Evolutionary conservation across 2,329 filamentous ascomycete species (phyloP).

Genomic region (Eutypella sp.): DNA sequence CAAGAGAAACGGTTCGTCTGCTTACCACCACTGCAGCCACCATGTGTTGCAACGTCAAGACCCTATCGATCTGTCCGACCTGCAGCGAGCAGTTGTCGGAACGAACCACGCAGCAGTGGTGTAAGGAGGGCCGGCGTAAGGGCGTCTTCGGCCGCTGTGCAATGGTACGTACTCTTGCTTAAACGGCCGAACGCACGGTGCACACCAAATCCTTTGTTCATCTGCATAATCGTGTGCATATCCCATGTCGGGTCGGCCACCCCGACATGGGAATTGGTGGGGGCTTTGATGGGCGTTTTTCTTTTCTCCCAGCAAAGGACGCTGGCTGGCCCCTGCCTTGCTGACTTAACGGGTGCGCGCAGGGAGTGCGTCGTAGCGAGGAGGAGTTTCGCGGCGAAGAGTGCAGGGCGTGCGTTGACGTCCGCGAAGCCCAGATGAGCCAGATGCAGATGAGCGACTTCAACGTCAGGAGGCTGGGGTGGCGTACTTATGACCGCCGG

Average conservation of each 20-base stretch:
- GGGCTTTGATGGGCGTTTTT: too few relatives aligned
- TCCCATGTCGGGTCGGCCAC: too few relatives aligned
- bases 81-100: constrained; percentile 11
- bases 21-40: too few relatives aligned
- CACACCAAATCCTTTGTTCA: too few relatives aligned
- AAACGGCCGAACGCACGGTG: too few relatives aligned
- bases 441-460: constrained; percentile 11
- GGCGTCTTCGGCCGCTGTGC: constrained; percentile 11
- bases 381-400: constrained; percentile 14
- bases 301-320: too few relatives aligned
- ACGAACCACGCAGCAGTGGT: constrained; percentile 11
- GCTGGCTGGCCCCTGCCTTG: too few relatives aligned
- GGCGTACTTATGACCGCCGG: constrained; percentile 2
- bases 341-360: not conserved
- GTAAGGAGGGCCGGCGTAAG: constrained; percentile 7
- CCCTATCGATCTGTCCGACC: constrained; percentile 9
- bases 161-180: not conserved
- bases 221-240: too few relatives aligned
- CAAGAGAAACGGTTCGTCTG: too few relatives aligned
- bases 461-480: constrained; percentile 9
- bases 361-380: constrained; percentile 7
- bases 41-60: constrained; percentile 13
- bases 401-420: constrained; percentile 9
- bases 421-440: constrained; percentile 8
- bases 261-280: too few relatives aligned